Base-by-base conservation (phyloP, 1,284 basidiomycete genomes). In the Ganoderma leucocontextum region DNA sequence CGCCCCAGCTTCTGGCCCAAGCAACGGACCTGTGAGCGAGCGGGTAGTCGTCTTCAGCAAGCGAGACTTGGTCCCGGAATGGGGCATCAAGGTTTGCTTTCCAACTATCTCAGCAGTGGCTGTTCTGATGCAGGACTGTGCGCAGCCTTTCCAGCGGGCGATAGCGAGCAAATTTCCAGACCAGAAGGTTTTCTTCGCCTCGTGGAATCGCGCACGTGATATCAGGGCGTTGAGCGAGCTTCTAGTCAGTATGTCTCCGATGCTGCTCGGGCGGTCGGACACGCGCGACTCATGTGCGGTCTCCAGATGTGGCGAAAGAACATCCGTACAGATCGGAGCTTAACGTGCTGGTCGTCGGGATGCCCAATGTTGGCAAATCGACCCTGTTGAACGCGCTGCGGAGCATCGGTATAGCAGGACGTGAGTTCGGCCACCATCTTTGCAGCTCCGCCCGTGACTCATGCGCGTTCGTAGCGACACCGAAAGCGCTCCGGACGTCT, bases 331-430 rank as follows among this genome's bases (percentile, higher is more conserved):
- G 89, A 58, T 87, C 89, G 67, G 92, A 95, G 77, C 82, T 95
- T 71, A 95, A 96, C 76, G 90, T 98, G 9, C 86, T 98, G 6
- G 95, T 98, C 33, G 91, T 97, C 63, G 97, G 97, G 33, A 99
- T 99, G 97, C 97, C 97, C 5, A 99, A 99, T 78, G 96, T 99
- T 53, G 98, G 98, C 60, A 99, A 99, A 82, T 98, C 96, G 36
- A 96, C 95, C 4, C 81, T 99, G 62, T 83, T 99, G 17, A 99
- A 99, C 78, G 91, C 94, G 0, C 85, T 99, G n/a, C 88, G 98
- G 53, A 91, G 91, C 75, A 91, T 92, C 70, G 97, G 97, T 4
- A 93, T 97, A 39, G 85, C 89, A 70, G 95, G 95, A 77, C 93
- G 95, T 96, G 78, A 74, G 79, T 76, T 19, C 53, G 58, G 42